Base-by-base conservation (phyloP, 495 filamentous ascomycete genomes). In the Aspergillus mulundensis region DNA sequence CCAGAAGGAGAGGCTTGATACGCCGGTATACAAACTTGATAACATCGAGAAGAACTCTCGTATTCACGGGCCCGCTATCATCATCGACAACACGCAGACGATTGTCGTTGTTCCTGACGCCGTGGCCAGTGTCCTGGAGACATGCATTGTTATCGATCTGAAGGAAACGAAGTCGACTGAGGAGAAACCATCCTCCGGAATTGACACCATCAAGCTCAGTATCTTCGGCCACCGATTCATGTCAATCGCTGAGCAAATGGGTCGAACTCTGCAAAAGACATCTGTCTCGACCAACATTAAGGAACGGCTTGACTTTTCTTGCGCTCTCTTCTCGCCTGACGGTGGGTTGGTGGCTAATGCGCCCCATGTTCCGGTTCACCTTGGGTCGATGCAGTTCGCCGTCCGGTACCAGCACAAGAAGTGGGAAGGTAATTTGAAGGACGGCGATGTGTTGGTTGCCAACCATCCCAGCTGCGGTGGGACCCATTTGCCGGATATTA, bases 161-260 rank as follows among this genome's bases (percentile, higher is more conserved):
- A 75, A 57, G 25, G 46, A 57, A 36, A 32, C 54, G 6, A 50
- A 50, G 12, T 25, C 46, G 2, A 38, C 39, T 5, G 15, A n/a
- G 83, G 87, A 41, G 77, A 88, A 0, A 87, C 89, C 56, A 71
- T 90, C 47, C 81, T 91, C 72, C 77, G 74, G 71, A 6, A 64
- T 77, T 38, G 75, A 95, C 62, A 93, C 94, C 0, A 96, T 98
- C 68, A 87, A 95, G 72, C 82, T 98, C 6, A 95, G 86, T 66
- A 95, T 98, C 56, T 98, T 98, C 62, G 90, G 90, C 1, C 92
- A 98, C 68, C 79, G 94, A 0, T 98, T 98, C 75, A 98, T 98
- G 94, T 91, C 93, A 12, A 97, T 98, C 66, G 94, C 94, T 3
- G 94, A 98, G 71, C 93, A 97, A 68, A 97, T 97, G 93, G 94